Base-by-base conservation (phyloP, 139 green algal species). In the Gonium pectorale region DNA sequence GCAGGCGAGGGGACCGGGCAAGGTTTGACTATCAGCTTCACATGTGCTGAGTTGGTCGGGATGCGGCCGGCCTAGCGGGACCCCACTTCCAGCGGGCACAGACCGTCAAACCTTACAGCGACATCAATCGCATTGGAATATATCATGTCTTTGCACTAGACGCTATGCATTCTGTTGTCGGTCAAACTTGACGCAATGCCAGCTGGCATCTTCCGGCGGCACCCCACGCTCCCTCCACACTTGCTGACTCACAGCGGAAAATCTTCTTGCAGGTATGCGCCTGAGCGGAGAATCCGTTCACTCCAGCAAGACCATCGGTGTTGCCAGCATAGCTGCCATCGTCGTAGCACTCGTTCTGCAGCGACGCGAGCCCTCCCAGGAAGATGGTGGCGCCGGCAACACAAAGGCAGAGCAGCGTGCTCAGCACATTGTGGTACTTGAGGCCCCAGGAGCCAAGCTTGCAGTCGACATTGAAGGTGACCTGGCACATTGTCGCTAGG, bases 401-500 rank as follows among this genome's bases (percentile, higher is more conserved):
- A 26, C 43, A 26, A 21, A 77, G 68, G 11, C 19, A 60, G 2
- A 77, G 26, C 1, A 77, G 3, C 21, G n/a, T 41, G 8, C 44
- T 43, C 24, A 77, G 68, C 33, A 77, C 11, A 43, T 29, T 60
- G 5, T 60, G 27, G 43, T 77, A 41, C 44, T 77, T 77, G 11
- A 77, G 5, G 41, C 43, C 68, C 17, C 60, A 62, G 49, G 49
- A 56, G 41, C 68, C 68, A 26, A 27, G 19, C 11, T 62, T 62
- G 68, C 26, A 77, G 43, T 44, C 27, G 24, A 60, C 11, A 15
- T 62, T 44, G 29, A 77, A 62, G 11, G 44, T 77, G 26, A 77
- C 26, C 26, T 77, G 68, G 68, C 68, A 77, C 68, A 66, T 79
- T 78, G n/a, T n/a, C n/a, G n/a, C n/a, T n/a, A n/a, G n/a, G n/a